Conservation (phyloP, 495 filamentous ascomycete genomes). For the Penicillium tannophilum region DNA sequence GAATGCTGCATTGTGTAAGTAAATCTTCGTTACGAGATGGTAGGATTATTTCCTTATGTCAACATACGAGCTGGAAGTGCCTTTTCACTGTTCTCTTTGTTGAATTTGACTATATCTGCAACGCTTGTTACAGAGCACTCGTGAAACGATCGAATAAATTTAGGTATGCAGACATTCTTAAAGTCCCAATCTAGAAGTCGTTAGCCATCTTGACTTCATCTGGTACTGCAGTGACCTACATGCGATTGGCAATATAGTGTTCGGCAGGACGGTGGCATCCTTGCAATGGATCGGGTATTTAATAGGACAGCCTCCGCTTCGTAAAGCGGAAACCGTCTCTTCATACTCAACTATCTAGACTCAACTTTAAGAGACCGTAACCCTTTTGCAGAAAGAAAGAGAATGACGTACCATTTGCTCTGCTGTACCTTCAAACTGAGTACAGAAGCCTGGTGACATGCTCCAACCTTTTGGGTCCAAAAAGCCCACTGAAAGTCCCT, state of each 20-base stretch:
- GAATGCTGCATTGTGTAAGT: constrained; percentile 4
- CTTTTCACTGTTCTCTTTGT: constrained; percentile 6
- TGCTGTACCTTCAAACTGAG: constrained; percentile 6
- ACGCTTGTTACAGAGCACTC: constrained; percentile 10
- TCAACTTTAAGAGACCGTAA: not conserved
- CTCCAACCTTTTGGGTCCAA: constrained; percentile 7
- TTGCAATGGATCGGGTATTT: constrained; percentile 1
- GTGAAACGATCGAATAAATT: constrained; percentile 3
- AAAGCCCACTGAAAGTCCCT: constrained; percentile 9
- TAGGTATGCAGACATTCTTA: constrained; percentile 8
- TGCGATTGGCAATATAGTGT: constrained; percentile 9
- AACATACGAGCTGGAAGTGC: constrained; percentile 11
- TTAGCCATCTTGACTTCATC: not conserved
- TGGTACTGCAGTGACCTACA: constrained; percentile 4
- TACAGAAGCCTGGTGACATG: not conserved
- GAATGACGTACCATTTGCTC: constrained; percentile 9
- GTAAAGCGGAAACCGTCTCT: constrained; percentile 7
- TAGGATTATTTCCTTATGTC: not conserved
- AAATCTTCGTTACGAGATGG: not conserved
- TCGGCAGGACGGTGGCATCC: constrained; percentile 6
- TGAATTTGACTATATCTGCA: constrained; percentile 8
- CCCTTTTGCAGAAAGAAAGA: not conserved
- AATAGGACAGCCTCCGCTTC: constrained; percentile 5
- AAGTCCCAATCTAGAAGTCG: constrained; percentile 9
- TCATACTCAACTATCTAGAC: constrained; percentile 8